Evolutionary conservation across 305 asterid genomes (phyloP), one percentile per base, ranked within the genome.

Genomic region (Fraxinus nigra): DNA sequence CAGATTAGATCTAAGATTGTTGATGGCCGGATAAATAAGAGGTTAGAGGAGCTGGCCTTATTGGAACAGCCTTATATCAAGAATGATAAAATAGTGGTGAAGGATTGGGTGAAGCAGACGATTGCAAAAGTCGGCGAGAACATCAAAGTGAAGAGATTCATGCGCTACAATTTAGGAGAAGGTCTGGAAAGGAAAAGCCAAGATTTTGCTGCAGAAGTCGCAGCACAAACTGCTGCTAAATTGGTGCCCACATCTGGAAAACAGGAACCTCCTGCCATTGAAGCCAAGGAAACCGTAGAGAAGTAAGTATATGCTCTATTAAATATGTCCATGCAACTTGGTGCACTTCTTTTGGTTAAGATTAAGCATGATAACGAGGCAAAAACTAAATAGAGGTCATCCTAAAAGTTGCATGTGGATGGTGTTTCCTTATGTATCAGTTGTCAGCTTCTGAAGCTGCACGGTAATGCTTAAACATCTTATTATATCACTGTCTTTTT

Each of bases 161-260:
- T 86, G 34, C 87, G 98, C 14, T 96, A 88, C 88, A 96, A 94
- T 84, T 92, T 96, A 28, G 99, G 99, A 80, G 99, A 96, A 89
- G 99, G 99, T 84, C 84, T 96, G 86, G 95, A 96, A 80, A 96
- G 93, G 97, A 94, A 90, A 84, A 92, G 90, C 85, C 97, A 91
- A 88, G 98, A 96, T 88, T 96, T 94, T 81, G 98, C 98, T 70
- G 97, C 98, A 30, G 99, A 96, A 91, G 99, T 96, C 78, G 98
- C 99, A 81, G 98, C 98, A 37, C 99, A 96, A 84, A 94, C 98
- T 86, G 85, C 95, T 18, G 90, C 91, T 40, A 95, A 92, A 84
- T 87, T 92, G 14, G 72, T 75, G n/a, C 61, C 93, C 16, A 79
- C 90, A 69, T 67, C 97, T 70, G 90, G 63, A 77, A 88, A 81